phyloP scores from a whole-genome alignment of 768 basidiomycete genomes.

The Paxillus rubicundulus region DNA sequence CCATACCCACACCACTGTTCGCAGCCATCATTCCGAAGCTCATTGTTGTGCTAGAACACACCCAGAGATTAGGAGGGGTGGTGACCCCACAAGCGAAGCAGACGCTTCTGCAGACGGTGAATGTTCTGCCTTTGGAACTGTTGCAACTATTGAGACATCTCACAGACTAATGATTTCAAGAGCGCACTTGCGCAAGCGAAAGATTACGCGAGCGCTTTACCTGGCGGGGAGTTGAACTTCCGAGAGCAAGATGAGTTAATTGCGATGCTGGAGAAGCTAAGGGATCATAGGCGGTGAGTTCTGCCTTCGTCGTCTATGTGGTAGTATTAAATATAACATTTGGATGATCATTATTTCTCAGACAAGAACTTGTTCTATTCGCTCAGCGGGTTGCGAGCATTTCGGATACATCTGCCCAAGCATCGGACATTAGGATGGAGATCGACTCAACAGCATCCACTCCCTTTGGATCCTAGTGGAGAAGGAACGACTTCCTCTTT shows the following conservation, averaged over 20 bases:
- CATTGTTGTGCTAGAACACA: slow-evolving; percentile 56
- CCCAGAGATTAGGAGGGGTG: slow-evolving; percentile 54
- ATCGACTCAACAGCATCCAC: slow-evolving; percentile 77
- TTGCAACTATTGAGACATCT: not conserved
- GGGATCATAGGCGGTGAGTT: slow-evolving; percentile 60
- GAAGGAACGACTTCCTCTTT: no score
- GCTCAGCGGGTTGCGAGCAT: slow-evolving; percentile 40
- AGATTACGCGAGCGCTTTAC: slow-evolving; percentile 53
- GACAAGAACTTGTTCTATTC: slow-evolving; percentile 56
- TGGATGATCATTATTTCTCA: slow-evolving; percentile 18
- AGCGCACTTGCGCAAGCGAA: slow-evolving; percentile 56
- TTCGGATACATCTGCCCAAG: slow-evolving; percentile 23
- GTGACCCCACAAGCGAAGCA: slow-evolving; percentile 61
- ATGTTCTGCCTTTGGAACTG: slow-evolving; percentile 2
- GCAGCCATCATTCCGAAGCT: slow-evolving; percentile 59
- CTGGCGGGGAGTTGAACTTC: slow-evolving; percentile 69
- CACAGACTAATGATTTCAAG: slow-evolving; percentile 74
- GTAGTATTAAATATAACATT: no score
- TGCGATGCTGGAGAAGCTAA: slow-evolving; percentile 59
- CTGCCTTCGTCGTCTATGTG: not conserved
- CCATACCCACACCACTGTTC: slow-evolving; percentile 48
- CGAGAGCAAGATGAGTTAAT: slow-evolving; percentile 73
- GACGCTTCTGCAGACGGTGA: slow-evolving; percentile 61
- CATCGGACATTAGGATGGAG: slow-evolving; percentile 50
- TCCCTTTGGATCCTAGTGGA: slow-evolving; percentile 35